These are phyloP conservation scores for Nakaseomyces glabratus DNA, from an alignment of 1,139 yeast genomes.

Conservation along the genomic window DNA sequence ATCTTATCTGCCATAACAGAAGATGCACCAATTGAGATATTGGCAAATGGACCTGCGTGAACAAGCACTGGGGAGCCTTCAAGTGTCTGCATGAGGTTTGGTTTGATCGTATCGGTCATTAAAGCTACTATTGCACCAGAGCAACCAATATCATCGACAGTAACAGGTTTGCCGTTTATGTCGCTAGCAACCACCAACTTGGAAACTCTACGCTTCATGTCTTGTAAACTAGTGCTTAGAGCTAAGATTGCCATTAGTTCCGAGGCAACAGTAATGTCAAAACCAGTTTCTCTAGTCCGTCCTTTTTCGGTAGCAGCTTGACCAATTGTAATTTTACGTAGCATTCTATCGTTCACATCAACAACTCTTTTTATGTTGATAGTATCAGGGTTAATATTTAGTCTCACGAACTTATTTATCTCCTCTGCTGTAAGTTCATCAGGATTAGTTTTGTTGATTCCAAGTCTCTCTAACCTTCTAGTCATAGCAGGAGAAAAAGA, in stretches of 20 bases:
- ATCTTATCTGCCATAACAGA: slow-evolving; percentile 92
- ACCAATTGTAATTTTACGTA: slow-evolving; percentile 87
- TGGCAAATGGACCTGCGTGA: slow-evolving; percentile 98
- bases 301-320: slow-evolving; percentile 95
- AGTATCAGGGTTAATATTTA: slow-evolving; percentile 87
- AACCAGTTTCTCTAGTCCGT: slow-evolving; percentile 78
- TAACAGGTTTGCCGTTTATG: slow-evolving; percentile 75
- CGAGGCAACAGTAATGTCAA: slow-evolving; percentile 93
- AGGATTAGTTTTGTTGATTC: slow-evolving; percentile 74
- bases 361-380: slow-evolving; percentile 96
- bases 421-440: slow-evolving; percentile 77
- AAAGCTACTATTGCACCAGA: slow-evolving; percentile 97
- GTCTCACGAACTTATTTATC: slow-evolving; percentile 62
- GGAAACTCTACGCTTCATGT: slow-evolving; percentile 86
- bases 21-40: slow-evolving; percentile 93
- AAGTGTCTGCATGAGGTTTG: slow-evolving; percentile 94
- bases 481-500: slow-evolving; percentile 71
- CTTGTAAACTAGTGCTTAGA: slow-evolving; percentile 70
- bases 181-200: slow-evolving; percentile 84
- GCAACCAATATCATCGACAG: slow-evolving; percentile 93
- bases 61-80: slow-evolving; percentile 98
- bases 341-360: slow-evolving; percentile 89
- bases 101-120: slow-evolving; percentile 94
- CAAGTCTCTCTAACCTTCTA: slow-evolving; percentile 69
- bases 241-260: slow-evolving; percentile 98